Percentiles rank a stretch among this genome's conserved stretches.
Evolutionary conservation across 257 asterid species (phyloP).

Genomic region (Haberlea rhodopensis): DNA sequence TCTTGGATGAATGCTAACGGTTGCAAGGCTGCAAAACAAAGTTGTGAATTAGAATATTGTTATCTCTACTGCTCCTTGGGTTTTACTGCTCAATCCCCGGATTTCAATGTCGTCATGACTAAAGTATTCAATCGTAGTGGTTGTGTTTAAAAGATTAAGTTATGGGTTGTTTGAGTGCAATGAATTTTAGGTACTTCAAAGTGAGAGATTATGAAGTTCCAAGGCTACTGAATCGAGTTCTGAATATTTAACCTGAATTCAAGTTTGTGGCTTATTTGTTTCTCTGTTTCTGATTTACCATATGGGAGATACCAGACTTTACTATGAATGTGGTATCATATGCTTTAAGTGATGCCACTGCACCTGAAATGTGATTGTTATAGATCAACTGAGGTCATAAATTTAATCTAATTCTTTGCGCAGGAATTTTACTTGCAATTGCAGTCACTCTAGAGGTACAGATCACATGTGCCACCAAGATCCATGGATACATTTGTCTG

Average conservation of each 20-base stretch:
- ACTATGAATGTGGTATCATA: slow-evolving; percentile 27
- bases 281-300: slow-evolving; percentile 21
- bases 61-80: slow-evolving; percentile 11
- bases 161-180: slow-evolving; percentile 1
- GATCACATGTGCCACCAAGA: slow-evolving; percentile 95
- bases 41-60: not conserved
- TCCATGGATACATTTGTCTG: slow-evolving; percentile 75
- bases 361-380: slow-evolving; percentile 26
- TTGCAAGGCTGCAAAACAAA: slow-evolving; percentile 19
- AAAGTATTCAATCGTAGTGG: slow-evolving; percentile 11
- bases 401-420: slow-evolving; percentile 42
- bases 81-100: slow-evolving; percentile 8
- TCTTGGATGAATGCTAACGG: not conserved
- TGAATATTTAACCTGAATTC: slow-evolving; percentile 12
- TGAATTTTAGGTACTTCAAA: no score
- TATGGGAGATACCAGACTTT: slow-evolving; percentile 19
- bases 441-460: slow-evolving; percentile 75
- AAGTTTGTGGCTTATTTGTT: slow-evolving; percentile 4
- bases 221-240: slow-evolving; percentile 7
- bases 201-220: slow-evolving; percentile 5
- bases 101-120: not conserved
- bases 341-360: slow-evolving; percentile 22
- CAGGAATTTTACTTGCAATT: slow-evolving; percentile 72
- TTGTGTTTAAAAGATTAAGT: slow-evolving; percentile 1
- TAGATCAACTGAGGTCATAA: slow-evolving; percentile 31